Evolutionary conservation across 768 basidiomycete genomes (phyloP).

Genomic region (Russula griseocarnosa): DNA sequence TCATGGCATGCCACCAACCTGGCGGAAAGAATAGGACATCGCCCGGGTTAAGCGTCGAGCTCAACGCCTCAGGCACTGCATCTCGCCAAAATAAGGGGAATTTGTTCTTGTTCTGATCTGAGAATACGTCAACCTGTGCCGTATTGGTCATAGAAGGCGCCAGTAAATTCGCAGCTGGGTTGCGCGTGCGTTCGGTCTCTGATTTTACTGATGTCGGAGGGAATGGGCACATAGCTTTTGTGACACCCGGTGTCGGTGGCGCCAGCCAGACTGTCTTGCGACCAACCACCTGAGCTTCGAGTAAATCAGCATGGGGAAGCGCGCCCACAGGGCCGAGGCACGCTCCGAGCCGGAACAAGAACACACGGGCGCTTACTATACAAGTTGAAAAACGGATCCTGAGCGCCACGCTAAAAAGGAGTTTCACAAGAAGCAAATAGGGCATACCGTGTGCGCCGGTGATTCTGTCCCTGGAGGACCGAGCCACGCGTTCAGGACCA

Average conservation of each 20-base stretch:
- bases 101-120: slow-evolving; percentile 29
- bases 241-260: slow-evolving; percentile 48
- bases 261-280: slow-evolving; percentile 90
- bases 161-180: slow-evolving; percentile 40
- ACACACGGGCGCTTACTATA: slow-evolving; percentile 54
- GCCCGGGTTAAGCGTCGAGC: slow-evolving; percentile 67
- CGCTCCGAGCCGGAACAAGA: not conserved
- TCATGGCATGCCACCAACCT: slow-evolving; percentile 94
- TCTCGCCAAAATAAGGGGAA: slow-evolving; percentile 53
- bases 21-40: slow-evolving; percentile 88
- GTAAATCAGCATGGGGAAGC: slow-evolving; percentile 2
- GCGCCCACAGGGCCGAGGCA: not conserved
- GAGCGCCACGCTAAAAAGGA: slow-evolving; percentile 17
- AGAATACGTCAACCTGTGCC: slow-evolving; percentile 76
- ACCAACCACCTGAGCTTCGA: slow-evolving; percentile 81
- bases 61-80: slow-evolving; percentile 58
- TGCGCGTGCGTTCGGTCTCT: slow-evolving; percentile 30
- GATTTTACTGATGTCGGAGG: slow-evolving; percentile 28
- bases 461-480: slow-evolving; percentile 76
- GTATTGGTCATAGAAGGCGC: slow-evolving; percentile 71
- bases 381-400: slow-evolving; percentile 94
- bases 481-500: slow-evolving; percentile 76
- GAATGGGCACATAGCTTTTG: slow-evolving; percentile 58
- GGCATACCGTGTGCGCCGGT: slow-evolving; percentile 83
- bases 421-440: slow-evolving; percentile 19